Evolutionary conservation across 2,329 filamentous ascomycete species (phyloP), one percentile per base, ranked within the genome.

Genomic region (Penicillium verrucosum): DNA sequence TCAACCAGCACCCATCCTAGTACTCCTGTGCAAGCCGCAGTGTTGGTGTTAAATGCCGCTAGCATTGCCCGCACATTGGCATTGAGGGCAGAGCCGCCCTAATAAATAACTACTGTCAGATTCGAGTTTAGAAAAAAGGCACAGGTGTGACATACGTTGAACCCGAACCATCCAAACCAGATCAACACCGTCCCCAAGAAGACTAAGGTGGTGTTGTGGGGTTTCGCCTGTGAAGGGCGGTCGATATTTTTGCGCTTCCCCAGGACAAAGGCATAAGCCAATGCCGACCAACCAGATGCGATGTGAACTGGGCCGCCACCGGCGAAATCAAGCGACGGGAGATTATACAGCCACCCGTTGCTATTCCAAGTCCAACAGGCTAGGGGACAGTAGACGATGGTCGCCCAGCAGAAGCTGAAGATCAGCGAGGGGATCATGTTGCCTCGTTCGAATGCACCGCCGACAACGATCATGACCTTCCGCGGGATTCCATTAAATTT

Each of bases 351-450:
- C 87, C 88, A 91, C 45, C 88, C 88, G 60, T 85, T 86, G 50
- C 80, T 76, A 73, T 90, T 90, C 89, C 88, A 91, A 44, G 88
- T 90, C 83, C 88, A 90, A 75, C 88, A 89, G 45, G 88, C 88
- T 59, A 90, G 83, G 21, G 86, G 86, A 66, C 88, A 86, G 75
- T 90, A 89, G 59, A 89, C 85, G 60, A 89, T 79, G 40, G 86
- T 89, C 16, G 84, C 78, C 86, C 87, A 89, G 71, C 87, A 79
- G 73, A 90, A 88, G 66, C 87, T 85, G 75, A 89, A 89, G 27
- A 89, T 75, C 66, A 89, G 79, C 9, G 84, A 86, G 41, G 82
- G 84, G 21, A 87, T 56, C 66, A 88, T 85, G 25, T 83, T 80
- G n/a, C 85, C 85, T 66, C 83, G 77, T 64, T 85, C 82, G 57